phyloP scores from a whole-genome alignment of 305 asterid genomes.

The Coffea humblotiana region DNA sequence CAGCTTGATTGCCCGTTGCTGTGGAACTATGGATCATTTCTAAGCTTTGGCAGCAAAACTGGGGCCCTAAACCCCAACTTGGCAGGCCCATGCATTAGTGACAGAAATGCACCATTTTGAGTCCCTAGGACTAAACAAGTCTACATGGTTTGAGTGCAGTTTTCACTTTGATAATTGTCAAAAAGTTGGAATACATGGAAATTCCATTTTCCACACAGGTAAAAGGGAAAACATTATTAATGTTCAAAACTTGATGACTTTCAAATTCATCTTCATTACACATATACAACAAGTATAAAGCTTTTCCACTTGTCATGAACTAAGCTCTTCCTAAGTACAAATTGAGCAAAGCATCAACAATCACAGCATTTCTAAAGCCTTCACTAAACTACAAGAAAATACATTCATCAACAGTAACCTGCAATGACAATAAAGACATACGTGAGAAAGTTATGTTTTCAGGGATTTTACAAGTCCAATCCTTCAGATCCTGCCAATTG shows the following conservation, averaged over 20 bases:
- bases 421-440: too few relatives aligned
- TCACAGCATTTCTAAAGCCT: neutral
- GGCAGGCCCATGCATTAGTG: too few relatives aligned
- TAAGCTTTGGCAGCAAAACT: too few relatives aligned
- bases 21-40: neutral
- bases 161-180: too few relatives aligned
- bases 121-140: too few relatives aligned
- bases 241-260: neutral
- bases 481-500: slow-evolving; percentile 61
- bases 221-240: neutral
- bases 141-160: too few relatives aligned
- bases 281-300: neutral
- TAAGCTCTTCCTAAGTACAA: neutral
- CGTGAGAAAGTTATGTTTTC: too few relatives aligned
- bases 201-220: neutral
- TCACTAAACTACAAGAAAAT: neutral
- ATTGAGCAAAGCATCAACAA: neutral
- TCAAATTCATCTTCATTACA: neutral
- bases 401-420: neutral
- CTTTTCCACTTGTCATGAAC: neutral
- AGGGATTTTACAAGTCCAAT: slow-evolving; percentile 31
- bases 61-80: too few relatives aligned
- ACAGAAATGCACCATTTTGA: too few relatives aligned
- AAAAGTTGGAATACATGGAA: neutral
- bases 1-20: neutral